phyloP scores from a whole-genome alignment of 2,329 filamentous ascomycete species.

The Colletotrichum gigasporum region DNA sequence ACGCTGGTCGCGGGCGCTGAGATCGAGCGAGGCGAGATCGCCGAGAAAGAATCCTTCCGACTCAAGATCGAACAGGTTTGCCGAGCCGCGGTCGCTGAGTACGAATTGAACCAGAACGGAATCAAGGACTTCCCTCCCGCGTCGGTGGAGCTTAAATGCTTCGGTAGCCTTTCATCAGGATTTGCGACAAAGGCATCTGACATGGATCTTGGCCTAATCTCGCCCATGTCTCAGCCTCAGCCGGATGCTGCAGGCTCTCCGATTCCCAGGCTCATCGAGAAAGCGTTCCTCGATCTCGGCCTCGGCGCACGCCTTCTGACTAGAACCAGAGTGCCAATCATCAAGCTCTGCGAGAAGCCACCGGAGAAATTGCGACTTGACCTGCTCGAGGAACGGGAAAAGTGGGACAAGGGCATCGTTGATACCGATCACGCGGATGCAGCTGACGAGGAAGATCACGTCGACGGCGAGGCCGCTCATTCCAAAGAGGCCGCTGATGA shows the following conservation, averaged over 20 bases:
- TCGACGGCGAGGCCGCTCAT: not conserved
- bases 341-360: conserved; percentile 84
- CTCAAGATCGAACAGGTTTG: conserved; percentile 71
- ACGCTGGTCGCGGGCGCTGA: conserved; percentile 65
- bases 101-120: conserved; percentile 56
- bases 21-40: conserved; percentile 70
- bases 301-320: conserved; percentile 82
- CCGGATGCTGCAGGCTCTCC: conserved; percentile 64
- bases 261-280: conserved; percentile 80
- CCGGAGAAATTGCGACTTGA: conserved; percentile 66
- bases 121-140: conserved; percentile 57
- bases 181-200: conserved; percentile 91
- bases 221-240: conserved; percentile 65
- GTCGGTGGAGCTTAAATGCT: conserved; percentile 77
- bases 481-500: conserved; percentile 7
- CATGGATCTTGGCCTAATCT: conserved; percentile 86
- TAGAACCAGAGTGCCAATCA: conserved; percentile 83
- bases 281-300: conserved; percentile 75
- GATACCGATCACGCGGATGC: conserved; percentile 47
- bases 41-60: conserved; percentile 78
- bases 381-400: conserved; percentile 71
- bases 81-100: conserved; percentile 62
- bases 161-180: conserved; percentile 84
- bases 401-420: conserved; percentile 71
- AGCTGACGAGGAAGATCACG: conserved; percentile 41